A percentile compares a stretch with the other conserved stretches of the same genome.
These are phyloP conservation scores for Capsella rubella DNA, from an alignment of 441 rosid species.

Conservation along the genomic window DNA sequence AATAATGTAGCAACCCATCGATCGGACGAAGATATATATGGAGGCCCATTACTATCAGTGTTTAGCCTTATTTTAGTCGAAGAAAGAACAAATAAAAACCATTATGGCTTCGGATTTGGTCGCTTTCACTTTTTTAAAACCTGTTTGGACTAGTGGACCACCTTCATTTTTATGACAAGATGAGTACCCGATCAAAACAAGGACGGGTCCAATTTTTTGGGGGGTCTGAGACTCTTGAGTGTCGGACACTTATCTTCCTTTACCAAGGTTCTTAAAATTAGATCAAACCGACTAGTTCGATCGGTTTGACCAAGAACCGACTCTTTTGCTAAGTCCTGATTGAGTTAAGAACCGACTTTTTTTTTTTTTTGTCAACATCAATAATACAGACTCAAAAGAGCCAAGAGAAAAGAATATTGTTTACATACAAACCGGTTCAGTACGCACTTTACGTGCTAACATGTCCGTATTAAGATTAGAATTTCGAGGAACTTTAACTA, in stretches of 20 bases:
- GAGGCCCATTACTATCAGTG: constrained; percentile 1
- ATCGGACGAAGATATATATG: not conserved
- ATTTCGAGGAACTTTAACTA: too few species aligned
- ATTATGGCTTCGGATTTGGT: not conserved
- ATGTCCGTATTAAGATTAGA: too few species aligned
- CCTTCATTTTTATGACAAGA: too few species aligned
- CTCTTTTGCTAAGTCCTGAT: too few species aligned
- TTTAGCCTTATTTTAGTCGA: not conserved
- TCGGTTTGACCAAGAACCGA: too few species aligned
- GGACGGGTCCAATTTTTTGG: not conserved
- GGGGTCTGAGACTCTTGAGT: not conserved
- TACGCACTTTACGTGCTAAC: too few species aligned
- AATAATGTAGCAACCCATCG: not conserved
- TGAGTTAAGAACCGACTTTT: too few species aligned
- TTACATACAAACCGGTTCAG: too few species aligned
- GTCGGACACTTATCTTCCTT: not conserved
- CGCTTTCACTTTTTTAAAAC: not conserved
- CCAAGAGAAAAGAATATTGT: too few species aligned
- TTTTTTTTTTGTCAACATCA: too few species aligned
- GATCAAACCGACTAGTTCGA: too few species aligned
- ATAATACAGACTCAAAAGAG: too few species aligned
- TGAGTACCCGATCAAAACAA: not conserved
- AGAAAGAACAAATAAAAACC: not conserved
- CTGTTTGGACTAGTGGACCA: not conserved
- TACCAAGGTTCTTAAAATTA: not conserved